Base-by-base conservation (phyloP, 768 basidiomycete genomes). In the Megacollybia marginata region DNA sequence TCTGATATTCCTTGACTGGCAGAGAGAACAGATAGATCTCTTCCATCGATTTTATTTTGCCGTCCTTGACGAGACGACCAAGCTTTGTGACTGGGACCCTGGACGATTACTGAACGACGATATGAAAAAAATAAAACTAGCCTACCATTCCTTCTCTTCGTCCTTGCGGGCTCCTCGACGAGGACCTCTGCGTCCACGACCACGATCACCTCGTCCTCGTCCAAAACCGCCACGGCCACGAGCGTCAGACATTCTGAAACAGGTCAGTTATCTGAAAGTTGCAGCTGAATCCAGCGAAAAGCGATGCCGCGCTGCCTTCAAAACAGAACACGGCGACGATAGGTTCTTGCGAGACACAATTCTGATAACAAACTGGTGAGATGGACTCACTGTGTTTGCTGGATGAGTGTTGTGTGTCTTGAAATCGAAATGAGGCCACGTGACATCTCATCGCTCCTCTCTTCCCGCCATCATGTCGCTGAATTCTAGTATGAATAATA, bases 1-100 rank as follows among this genome's bases (percentile, higher is more conserved):
- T 96, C 73, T 99, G 96, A 79, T 74, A 98, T 74, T 99, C 96
- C 75, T 98, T 99, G 72, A 99, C 89, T 53, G 95, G 94, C 56
- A 99, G 88, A 23, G 96, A 99, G 85, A 98, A 99, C 65, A 99
- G 93, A 75, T 98, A 99, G 72, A 98, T 97, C 68, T 99, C 96
- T 69, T 99, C 96, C 82, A 99, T 94, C 44, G 93, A 96, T 74
- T 95, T 97, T 77, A 99, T 97, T 76, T 98, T 98, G 59, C 95
- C 95, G 62, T 98, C 96, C 74, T 96, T 97, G 42, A 97, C 94
- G 64, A 99, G 83, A 71, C 96, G 94, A 54, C 96, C 96, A 59
- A 99, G 88, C 70, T 98, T 99, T 69, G 96, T 98, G 71, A 97
- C 94, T 60, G 96, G 95, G 54, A 85, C 84, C 93, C 92, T 93